Percentiles rank a stretch among this genome's conserved stretches.
Conservation (phyloP, 2,329 filamentous ascomycete genomes). For the Thermothelomyces thermophilus region DNA sequence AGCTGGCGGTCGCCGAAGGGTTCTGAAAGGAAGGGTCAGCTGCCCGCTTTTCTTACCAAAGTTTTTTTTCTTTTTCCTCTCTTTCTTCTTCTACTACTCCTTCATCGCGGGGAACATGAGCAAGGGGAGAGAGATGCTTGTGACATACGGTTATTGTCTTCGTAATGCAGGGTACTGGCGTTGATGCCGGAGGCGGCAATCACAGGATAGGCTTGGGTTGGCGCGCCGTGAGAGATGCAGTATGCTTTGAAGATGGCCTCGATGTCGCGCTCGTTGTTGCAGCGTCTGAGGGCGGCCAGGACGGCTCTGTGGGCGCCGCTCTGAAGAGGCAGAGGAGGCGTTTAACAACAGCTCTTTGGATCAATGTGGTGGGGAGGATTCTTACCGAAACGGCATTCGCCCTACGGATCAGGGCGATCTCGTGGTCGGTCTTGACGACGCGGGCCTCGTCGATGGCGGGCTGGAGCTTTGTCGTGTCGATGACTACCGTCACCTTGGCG, state of each 20-base stretch:
- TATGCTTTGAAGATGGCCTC: slow-evolving; percentile 69
- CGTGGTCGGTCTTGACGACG: slow-evolving; percentile 78
- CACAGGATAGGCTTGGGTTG: slow-evolving; percentile 76
- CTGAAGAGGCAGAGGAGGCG: not conserved
- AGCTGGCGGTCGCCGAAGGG: slow-evolving; percentile 53
- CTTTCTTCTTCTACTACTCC: no score
- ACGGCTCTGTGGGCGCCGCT: slow-evolving; percentile 70
- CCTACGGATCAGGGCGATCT: slow-evolving; percentile 72
- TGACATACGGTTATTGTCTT: slow-evolving; percentile 56
- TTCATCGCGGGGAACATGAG: no score
- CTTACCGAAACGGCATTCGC: slow-evolving; percentile 66
- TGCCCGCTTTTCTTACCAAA: no score
- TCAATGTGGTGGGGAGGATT: not conserved
- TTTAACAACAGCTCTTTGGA: no score
- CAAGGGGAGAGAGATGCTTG: not conserved
- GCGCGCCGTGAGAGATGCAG: slow-evolving; percentile 67
- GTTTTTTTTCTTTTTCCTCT: no score
- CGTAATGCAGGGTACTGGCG: slow-evolving; percentile 81
- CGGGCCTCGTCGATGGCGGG: slow-evolving; percentile 73
- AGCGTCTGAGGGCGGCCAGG: slow-evolving; percentile 53
- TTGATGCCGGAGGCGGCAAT: slow-evolving; percentile 83
- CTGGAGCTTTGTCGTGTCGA: slow-evolving; percentile 50
- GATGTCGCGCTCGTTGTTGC: slow-evolving; percentile 74
- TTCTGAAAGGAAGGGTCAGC: no score
- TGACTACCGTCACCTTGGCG: slow-evolving; percentile 29